Evolutionary conservation across 495 filamentous ascomycete species (phyloP), one percentile per base, ranked within the genome.

Genomic region (Darksidea phi): DNA sequence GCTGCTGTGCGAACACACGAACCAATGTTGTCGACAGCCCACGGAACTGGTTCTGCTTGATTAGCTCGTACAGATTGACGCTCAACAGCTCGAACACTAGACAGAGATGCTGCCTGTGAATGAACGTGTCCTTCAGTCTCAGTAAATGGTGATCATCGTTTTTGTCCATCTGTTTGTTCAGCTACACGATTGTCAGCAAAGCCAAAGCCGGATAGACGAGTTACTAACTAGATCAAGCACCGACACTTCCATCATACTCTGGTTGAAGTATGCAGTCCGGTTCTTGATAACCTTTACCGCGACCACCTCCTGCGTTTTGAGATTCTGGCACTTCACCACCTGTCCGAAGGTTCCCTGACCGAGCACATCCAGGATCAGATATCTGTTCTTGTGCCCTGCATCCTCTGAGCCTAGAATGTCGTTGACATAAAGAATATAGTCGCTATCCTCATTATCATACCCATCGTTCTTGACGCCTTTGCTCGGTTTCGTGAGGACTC

Each of bases 161-260:
- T 79, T 97, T 99, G 76, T 99, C 95, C 57, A 96, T 88, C 72
- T 96, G 95, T 69, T 89, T 96, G 70, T 99, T 98, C 63, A 98
- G 84, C 91, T 96, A 74, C 32, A 24, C 32, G 41, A 59, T 41
- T 52, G 63, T 79, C 52, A 77, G 71, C 57, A 66, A 25, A 43
- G 15, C 11, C 20, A 51, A 46, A 37, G 8, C 8, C n/a, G 17
- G 12, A 28, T 49, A 15, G 17, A 10, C 23, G 18, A 46, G 8
- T 26, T 38, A 59, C 86, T 59, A 82, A 97, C 92, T 80, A 99
- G 72, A 74, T 99, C 95, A 26, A 99, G 78, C 7, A 99, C 95
- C 7, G 95, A 99, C 25, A 99, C 95, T 69, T 99, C 95, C 95
- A 99, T 99, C 95, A 99, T 99, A 73, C 95, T 99, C 74, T 99